phyloP scores from a whole-genome alignment of 257 asterid genomes.

The Jasminum sambac region DNA sequence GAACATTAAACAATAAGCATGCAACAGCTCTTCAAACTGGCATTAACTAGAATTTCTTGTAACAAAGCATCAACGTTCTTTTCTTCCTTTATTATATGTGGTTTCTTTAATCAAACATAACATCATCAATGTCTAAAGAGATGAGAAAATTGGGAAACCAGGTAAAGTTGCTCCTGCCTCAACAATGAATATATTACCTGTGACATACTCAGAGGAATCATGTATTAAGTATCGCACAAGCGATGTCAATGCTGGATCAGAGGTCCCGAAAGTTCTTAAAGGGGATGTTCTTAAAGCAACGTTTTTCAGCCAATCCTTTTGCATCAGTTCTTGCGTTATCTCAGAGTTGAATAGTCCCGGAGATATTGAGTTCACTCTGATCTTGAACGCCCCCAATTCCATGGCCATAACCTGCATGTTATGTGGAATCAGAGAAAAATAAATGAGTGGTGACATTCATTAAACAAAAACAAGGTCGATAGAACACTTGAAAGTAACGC shows the following conservation, averaged over 20 bases:
- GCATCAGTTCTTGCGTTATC: conserved; percentile 58
- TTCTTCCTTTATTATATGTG: neutral
- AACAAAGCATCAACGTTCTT: neutral
- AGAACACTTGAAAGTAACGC: neutral
- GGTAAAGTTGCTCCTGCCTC: conserved; percentile 67
- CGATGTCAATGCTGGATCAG: conserved; percentile 69
- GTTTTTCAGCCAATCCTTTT: conserved; percentile 55
- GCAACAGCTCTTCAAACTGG: neutral
- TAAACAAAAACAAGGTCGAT: neutral
- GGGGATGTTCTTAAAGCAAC: conserved; percentile 54
- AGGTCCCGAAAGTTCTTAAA: conserved; percentile 46
- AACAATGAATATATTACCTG: conserved; percentile 58
- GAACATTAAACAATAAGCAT: neutral
- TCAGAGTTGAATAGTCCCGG: conserved; percentile 74
- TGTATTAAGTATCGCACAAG: conserved; percentile 62
- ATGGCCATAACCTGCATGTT: conserved; percentile 64
- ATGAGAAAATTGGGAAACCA: conserved; percentile 65
- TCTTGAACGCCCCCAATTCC: conserved; percentile 60
- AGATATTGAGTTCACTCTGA: conserved; percentile 73
- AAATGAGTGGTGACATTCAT: neutral
- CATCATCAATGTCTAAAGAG: conserved; percentile 42
- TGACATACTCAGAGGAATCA: conserved; percentile 56
- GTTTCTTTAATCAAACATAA: neutral
- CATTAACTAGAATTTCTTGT: neutral
- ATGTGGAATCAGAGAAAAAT: conserved; percentile 5